Base-by-base conservation (phyloP, 352 stramenopile genomes). In the Elongisporangium prolatum region DNA sequence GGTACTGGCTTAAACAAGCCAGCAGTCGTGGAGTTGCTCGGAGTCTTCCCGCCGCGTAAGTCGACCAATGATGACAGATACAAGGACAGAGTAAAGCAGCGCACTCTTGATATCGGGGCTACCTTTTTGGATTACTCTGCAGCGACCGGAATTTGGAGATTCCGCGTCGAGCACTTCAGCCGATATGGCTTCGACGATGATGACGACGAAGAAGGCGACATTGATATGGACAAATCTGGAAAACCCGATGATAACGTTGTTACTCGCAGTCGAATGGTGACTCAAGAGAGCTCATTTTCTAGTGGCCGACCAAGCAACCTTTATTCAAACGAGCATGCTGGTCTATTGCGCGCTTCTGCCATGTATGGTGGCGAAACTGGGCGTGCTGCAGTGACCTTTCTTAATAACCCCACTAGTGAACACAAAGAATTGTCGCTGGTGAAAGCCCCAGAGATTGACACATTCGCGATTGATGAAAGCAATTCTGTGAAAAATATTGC, bases 111-210 rank as follows among this genome's bases (percentile, higher is more conserved):
- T 60, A 93, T 93, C 56, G 81, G 80, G 25, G 82, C 85, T 25
- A 90, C 72, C 5, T 92, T 84, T 59, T 65, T 95, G 11, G 83
- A 93, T 57, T 95, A 95, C 64, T 76, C 73, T 10, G 66, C 71
- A 10, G 75, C 86, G 14, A 86, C 75, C 24, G 85, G 85, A 51
- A 80, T 93, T 58, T 95, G 85, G 85, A 79, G 83, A 22, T 95
- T 95, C 64, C 80, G 84, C 25, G 85, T 93, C 17, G 84, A 95
- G 57, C 85, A 95, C 52, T 95, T 95, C 48, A 92, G 81, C 63
- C 85, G 85, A 34, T 95, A 95, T 52, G 85, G 81, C 4, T 83
- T 95, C 54, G 69, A 80, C 48, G 77, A 87, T 55, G 83, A 91
- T 21, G 83, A 89, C 13, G 74, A 91, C 20, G 82, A 86, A 2